Evolutionary conservation across 208 protist genomes (phyloP).

Genomic region (Wallacemonas rigidus): DNA sequence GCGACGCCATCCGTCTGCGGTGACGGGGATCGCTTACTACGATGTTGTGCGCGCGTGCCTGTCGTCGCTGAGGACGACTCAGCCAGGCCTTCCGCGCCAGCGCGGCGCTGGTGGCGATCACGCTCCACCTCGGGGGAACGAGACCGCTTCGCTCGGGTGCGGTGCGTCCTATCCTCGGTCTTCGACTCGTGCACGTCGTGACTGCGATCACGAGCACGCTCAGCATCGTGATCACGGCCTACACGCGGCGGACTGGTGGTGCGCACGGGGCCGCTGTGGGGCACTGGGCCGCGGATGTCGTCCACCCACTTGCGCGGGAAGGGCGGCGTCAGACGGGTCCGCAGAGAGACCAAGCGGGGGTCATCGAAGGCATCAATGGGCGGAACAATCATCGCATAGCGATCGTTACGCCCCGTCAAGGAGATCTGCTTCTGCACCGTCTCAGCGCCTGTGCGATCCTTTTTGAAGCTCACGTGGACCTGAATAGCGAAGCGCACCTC

Average conservation of each 20-base stretch:
- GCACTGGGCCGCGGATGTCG: not conserved
- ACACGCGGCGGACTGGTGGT: too few relatives aligned
- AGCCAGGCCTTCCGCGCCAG: too few relatives aligned
- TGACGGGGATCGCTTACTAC: not conserved
- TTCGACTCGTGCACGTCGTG: not conserved
- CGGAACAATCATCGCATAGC: not conserved
- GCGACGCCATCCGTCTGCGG: not conserved
- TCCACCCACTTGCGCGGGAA: constrained; percentile 2
- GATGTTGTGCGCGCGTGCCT: too few relatives aligned
- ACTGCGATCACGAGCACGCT: not conserved
- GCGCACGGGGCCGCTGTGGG: too few relatives aligned
- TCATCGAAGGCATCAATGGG: constrained; percentile 1
- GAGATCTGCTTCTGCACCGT: constrained; percentile 8
- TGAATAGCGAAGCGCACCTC: constrained; percentile 14
- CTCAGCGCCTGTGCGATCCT: not conserved
- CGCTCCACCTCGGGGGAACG: too few relatives aligned
- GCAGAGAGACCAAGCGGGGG: not conserved
- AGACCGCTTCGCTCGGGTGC: too few relatives aligned
- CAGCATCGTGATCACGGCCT: too few relatives aligned
- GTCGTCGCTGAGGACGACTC: too few relatives aligned
- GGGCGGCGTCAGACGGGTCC: not conserved
- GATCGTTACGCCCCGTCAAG: constrained; percentile 6
- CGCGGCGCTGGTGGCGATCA: too few relatives aligned
- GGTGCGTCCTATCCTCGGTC: not conserved
- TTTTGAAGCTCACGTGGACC: constrained; percentile 1